A percentile compares a stretch with the other conserved stretches of the same genome.
phyloP scores from a whole-genome alignment of 2,329 filamentous ascomycete species.

The Cadophora gregata region DNA sequence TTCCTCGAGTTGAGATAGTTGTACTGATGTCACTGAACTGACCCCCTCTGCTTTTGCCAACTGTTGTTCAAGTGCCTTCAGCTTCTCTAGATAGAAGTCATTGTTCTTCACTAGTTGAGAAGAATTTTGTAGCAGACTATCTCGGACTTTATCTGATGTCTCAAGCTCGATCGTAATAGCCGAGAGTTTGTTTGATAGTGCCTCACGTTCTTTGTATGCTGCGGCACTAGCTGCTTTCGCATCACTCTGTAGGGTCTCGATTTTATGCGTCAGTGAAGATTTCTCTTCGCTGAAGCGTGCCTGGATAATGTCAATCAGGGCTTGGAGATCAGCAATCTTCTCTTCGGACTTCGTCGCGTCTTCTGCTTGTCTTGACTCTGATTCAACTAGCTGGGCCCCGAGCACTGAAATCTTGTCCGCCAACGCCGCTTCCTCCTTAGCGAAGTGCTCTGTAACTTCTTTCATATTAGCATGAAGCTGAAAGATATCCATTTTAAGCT shows the following conservation, averaged over 20 bases:
- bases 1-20: neutral
- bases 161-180: neutral
- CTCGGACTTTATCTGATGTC: neutral
- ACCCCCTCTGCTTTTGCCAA: neutral
- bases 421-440: neutral
- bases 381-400: neutral
- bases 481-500: neutral
- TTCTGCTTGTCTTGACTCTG: neutral
- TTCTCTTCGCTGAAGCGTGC: neutral
- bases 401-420: neutral
- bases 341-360: neutral
- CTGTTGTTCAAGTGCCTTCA: neutral
- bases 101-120: neutral
- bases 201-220: neutral
- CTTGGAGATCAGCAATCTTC: neutral
- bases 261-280: neutral
- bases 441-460: neutral
- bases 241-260: neutral
- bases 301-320: neutral
- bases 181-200: neutral
- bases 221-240: neutral
- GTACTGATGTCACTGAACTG: neutral
- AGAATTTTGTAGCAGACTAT: neutral
- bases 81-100: neutral
- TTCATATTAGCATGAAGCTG: neutral